A percentile compares a stretch with the other conserved stretches of the same genome.
Conservation (phyloP, 225 moss, liverwort and hornwort genomes). For the Rhytidiadelphus loreus region DNA sequence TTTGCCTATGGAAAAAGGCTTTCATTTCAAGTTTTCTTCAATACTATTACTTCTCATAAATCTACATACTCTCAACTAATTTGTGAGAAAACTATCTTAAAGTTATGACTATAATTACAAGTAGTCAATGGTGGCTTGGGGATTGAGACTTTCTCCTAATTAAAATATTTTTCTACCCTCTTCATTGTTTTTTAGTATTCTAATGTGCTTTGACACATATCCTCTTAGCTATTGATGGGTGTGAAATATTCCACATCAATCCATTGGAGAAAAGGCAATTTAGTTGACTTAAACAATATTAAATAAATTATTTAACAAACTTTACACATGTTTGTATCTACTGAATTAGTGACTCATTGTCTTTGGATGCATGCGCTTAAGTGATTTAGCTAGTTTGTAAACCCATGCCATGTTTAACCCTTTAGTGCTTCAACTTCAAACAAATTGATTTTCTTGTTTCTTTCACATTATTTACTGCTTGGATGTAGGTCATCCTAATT, state of each 20-base stretch:
- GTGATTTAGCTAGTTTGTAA: too few species aligned
- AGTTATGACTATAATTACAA: neutral
- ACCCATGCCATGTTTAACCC: too few species aligned
- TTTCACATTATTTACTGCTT: too few species aligned
- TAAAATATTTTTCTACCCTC: neutral
- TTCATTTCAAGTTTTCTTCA: too few species aligned
- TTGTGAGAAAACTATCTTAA: neutral
- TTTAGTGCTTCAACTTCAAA: too few species aligned
- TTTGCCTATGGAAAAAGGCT: too few species aligned
- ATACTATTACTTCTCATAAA: neutral
- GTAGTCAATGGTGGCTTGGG: neutral
- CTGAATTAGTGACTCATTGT: too few species aligned
- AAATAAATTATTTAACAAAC: too few species aligned
- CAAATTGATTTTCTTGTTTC: too few species aligned
- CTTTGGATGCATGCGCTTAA: too few species aligned
- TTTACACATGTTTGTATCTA: too few species aligned
- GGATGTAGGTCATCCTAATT: too few species aligned
- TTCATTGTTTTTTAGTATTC: neutral
- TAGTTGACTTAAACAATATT: neutral
- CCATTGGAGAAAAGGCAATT: rapidly evolving
- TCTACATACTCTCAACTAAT: neutral
- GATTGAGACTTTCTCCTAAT: neutral
- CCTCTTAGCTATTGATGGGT: neutral
- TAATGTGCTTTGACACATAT: neutral
- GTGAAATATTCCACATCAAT: neutral